These are phyloP conservation scores for Vaccinium macrocarpon DNA, from an alignment of 148 eudicot species.

Conservation along the genomic window DNA sequence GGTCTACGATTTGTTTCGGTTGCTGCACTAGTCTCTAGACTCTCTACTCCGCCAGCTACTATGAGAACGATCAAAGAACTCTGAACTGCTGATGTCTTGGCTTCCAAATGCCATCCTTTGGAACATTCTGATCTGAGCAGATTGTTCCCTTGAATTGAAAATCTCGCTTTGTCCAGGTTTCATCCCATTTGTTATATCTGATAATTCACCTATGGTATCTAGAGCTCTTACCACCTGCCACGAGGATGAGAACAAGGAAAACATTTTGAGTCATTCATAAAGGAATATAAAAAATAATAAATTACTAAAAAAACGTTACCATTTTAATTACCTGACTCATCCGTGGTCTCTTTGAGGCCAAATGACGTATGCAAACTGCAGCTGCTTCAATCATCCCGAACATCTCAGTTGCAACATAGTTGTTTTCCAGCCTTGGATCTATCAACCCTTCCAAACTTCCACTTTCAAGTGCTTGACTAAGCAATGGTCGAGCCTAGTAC, in stretches of 20 bases:
- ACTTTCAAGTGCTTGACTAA: conserved; percentile 67
- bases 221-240: conserved; percentile 85
- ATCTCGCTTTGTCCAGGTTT: conserved; percentile 91
- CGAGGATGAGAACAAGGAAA: background rate
- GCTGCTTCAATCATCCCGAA: conserved; percentile 92
- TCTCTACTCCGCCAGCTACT: conserved; percentile 49
- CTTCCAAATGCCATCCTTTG: conserved; percentile 92
- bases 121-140: conserved; percentile 82
- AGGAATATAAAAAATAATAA: background rate
- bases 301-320: background rate
- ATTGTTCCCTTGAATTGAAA: conserved; percentile 72
- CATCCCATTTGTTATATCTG: conserved; percentile 86
- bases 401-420: conserved; percentile 67
- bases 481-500: conserved; percentile 83
- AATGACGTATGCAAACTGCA: conserved; percentile 92
- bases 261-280: background rate
- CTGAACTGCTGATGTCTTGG: conserved; percentile 68
- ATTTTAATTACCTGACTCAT: conserved; percentile 74
- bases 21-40: background rate
- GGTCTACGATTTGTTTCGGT: background rate
- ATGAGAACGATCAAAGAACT: conserved; percentile 42
- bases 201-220: conserved; percentile 52
- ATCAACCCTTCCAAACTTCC: conserved; percentile 67
- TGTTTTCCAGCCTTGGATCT: conserved; percentile 64
- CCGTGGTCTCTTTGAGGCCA: conserved; percentile 76